These are phyloP conservation scores for Fusarium sp. DNA, from an alignment of 2,329 filamentous ascomycete species.

Conservation along the genomic window DNA sequence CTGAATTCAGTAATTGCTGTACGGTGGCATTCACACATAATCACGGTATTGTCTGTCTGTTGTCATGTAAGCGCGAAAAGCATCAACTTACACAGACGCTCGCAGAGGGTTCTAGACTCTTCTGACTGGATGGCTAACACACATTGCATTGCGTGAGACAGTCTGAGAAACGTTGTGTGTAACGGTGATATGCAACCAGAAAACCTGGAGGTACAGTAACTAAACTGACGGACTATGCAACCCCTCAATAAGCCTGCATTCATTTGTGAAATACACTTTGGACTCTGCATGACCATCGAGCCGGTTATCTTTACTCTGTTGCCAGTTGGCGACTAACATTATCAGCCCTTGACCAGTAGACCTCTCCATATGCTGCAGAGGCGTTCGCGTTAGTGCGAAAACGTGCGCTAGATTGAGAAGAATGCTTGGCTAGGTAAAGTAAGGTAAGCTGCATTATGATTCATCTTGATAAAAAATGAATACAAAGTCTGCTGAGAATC, in stretches of 20 bases:
- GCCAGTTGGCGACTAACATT: slow-evolving; percentile 8
- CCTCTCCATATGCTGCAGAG: slow-evolving; percentile 36
- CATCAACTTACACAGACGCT: slow-evolving; percentile 9
- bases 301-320: slow-evolving; percentile 6
- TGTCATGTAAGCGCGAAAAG: slow-evolving; percentile 1
- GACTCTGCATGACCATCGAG: not conserved
- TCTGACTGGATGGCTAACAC: slow-evolving; percentile 21
- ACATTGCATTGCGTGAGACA: slow-evolving; percentile 19
- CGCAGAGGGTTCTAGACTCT: slow-evolving; percentile 35
- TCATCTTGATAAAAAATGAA: slow-evolving; percentile 11
- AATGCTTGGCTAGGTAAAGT: slow-evolving; percentile 15
- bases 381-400: slow-evolving; percentile 43
- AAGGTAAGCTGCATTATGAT: slow-evolving; percentile 1
- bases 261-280: not conserved
- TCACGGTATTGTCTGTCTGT: not conserved
- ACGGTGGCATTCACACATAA: not conserved
- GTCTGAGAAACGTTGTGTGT: slow-evolving; percentile 7
- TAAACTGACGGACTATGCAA: not conserved
- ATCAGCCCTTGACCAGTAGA: slow-evolving; percentile 37
- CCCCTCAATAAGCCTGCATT: not conserved
- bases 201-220: not conserved
- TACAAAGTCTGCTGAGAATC: not conserved
- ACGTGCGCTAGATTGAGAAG: slow-evolving; percentile 12
- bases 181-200: slow-evolving; percentile 14
- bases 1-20: slow-evolving; percentile 10